Base-by-base conservation (phyloP, 176 grass and related monocot species). In the Carex pumila region DNA sequence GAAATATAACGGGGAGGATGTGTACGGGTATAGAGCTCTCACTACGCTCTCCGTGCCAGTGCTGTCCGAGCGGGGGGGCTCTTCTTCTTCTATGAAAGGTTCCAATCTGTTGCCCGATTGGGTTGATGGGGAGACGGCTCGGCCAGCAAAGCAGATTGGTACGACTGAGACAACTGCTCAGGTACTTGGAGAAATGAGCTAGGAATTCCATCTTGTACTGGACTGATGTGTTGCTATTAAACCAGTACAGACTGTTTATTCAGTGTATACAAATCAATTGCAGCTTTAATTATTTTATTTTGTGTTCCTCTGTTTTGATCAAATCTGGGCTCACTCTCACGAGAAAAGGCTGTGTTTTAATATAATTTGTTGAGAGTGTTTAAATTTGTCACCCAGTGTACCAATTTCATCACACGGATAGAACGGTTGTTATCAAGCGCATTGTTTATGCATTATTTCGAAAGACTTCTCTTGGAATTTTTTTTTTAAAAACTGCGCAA, bases 1-100 rank as follows among this genome's bases (percentile, higher is more conserved):
- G 41, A 56, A 84, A 39, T 85, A 94, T 64, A 84, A 89, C 79
- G 92, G 92, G 70, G 86, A 85, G 70, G 14, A 58, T 53, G 60
- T 84, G 9, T 98, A 98, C 83, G 91, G 91, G 22, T 98, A 90
- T 84, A 89, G 89, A 87, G 84, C 92, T 10, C 81, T 95, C 88
- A 86, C 92, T 81, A 89, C 92, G 37, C 92, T 98, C 81, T 94
- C 92, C 79, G 15, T 95, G 85, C 63, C 85, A 0, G 29, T 84
- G 29, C 57, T 87, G 12, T n/a, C 85, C 1, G 17, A 49, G 13
- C 32, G 14, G 39, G 1, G 82, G 6, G 57, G 86, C 18, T 25
- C 87, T 37, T 43, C 34, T 8, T 62, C 84, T 6, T 15, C 74
- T 55, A 1, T 13, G 31, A 49, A 34, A 66, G 47, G 85, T 10